Evolutionary conservation across 352 stramenopile genomes (phyloP).

Genomic region (Ophiocytium majus): DNA sequence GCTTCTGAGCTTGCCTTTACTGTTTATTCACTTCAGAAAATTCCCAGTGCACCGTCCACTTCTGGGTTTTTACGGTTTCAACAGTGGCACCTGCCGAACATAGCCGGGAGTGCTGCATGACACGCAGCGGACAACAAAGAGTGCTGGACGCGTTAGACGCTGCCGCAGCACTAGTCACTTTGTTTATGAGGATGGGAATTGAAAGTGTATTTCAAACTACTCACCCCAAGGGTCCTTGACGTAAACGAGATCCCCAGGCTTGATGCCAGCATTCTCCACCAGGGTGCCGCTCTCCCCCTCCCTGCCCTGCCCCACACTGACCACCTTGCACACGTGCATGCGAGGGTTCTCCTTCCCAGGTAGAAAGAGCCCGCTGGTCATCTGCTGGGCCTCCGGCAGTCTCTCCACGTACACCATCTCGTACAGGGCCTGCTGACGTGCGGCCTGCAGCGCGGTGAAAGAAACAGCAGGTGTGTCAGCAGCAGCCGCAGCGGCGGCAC

Average conservation of each 20-base stretch:
- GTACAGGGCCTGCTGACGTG: slow-evolving; percentile 49
- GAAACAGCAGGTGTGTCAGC: neutral
- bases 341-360: slow-evolving; percentile 46
- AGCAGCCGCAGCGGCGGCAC: no score
- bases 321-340: slow-evolving; percentile 56
- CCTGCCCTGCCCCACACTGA: slow-evolving; percentile 46
- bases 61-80: no score
- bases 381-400: slow-evolving; percentile 53
- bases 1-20: no score
- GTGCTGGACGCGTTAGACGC: no score
- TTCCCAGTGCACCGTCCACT: no score
- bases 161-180: no score
- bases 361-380: slow-evolving; percentile 52
- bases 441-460: slow-evolving; percentile 23
- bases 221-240: slow-evolving; percentile 54
- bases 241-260: slow-evolving; percentile 54
- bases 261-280: slow-evolving; percentile 43
- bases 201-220: no score
- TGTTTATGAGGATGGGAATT: no score
- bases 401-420: slow-evolving; percentile 58
- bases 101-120: no score
- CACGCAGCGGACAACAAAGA: no score
- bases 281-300: slow-evolving; percentile 54
- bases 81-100: no score
- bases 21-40: no score